Base-by-base conservation (phyloP, 2,329 filamentous ascomycete genomes). In the Arthrobotrys sphaeroides region DNA sequence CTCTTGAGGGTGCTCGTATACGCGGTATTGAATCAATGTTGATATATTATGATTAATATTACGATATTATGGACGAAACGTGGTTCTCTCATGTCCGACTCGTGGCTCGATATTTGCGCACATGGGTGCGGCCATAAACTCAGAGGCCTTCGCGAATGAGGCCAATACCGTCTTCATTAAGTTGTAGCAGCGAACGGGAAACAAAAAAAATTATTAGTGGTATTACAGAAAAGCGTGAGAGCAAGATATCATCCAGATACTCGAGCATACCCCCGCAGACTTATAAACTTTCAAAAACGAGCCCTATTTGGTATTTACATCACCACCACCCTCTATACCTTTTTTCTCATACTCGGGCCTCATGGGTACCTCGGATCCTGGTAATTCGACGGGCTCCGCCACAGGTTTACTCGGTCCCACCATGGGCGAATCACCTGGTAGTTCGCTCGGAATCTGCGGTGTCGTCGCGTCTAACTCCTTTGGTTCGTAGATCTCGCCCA, bases 381-480 rank as follows among this genome's bases (percentile, higher is more conserved):
- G 64, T 18, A 75, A 31, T 28, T 72, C 59, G 16, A 65, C 67
- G 1, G 67, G 72, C n/a, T 68, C 72, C 16, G 38, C 45, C 20
- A 42, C 47, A 9, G 55, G 43, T 18, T 75, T 67, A 40, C 69
- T 67, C 42, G 69, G 42, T 16, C 53, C 64, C 26, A 60, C 70
- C 9, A 53, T 16, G n/a, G 72, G 47, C 13, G 64, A 60, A 16
- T 75, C 64, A 20, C 61, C 72, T 10, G 64, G 72, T 38, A 75
- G 22, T 42, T 75, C 72, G 31, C 72, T 75, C 7, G 55, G 72
- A 33, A 69, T 69, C 31, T 72, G 9, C 40, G 57, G 64, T 13
- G 64, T 67, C 7, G 70, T 75, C 13, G 70, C 72, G 45, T 75
- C 72, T 20, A 75, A 18, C 16, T 75, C 72, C 28, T 75, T 75